Evolutionary conservation across 768 basidiomycete species (phyloP).

Genomic region (Mycena floridula): DNA sequence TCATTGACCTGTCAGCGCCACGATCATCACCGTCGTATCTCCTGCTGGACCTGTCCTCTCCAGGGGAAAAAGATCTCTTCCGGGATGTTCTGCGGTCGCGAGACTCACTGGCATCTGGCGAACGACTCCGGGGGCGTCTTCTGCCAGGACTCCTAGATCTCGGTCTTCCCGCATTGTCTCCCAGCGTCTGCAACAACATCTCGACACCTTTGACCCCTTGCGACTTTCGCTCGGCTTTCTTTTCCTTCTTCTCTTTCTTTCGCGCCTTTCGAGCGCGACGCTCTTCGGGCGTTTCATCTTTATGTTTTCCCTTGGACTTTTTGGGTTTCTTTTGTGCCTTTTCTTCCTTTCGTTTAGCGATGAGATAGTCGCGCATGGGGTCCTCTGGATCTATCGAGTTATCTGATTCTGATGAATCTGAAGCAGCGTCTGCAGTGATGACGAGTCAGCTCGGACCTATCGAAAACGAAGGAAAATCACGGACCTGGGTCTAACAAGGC

Average conservation of each 20-base stretch:
- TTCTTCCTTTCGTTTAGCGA: constrained; percentile 68
- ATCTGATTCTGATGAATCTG: constrained; percentile 63
- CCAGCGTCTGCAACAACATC: constrained; percentile 50
- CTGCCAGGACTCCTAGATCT: not conserved
- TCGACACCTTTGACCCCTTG: constrained; percentile 63
- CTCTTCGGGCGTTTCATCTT: constrained; percentile 77
- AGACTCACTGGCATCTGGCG: too few relatives aligned
- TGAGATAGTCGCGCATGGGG: constrained; percentile 92
- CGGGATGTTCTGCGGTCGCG: too few relatives aligned
- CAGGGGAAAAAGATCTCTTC: too few relatives aligned
- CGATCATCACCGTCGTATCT: too few relatives aligned
- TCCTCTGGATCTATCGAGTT: constrained; percentile 89
- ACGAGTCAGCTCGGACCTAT: constrained; percentile 3
- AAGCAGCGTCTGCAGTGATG: constrained; percentile 45
- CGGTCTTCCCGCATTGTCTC: constrained; percentile 3
- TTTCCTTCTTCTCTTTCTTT: constrained; percentile 62
- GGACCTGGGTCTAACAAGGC: too few relatives aligned
- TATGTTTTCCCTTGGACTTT: constrained; percentile 63
- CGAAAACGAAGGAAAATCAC: constrained; percentile 1
- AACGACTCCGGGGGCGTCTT: not conserved
- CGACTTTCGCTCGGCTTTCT: constrained; percentile 46
- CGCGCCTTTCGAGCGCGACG: constrained; percentile 67
- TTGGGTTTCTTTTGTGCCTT: constrained; percentile 55
- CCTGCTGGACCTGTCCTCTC: too few relatives aligned
- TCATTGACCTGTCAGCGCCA: too few relatives aligned